Conservation (phyloP, 2,329 filamentous ascomycete species). For the Gaeumannomyces sp. region DNA sequence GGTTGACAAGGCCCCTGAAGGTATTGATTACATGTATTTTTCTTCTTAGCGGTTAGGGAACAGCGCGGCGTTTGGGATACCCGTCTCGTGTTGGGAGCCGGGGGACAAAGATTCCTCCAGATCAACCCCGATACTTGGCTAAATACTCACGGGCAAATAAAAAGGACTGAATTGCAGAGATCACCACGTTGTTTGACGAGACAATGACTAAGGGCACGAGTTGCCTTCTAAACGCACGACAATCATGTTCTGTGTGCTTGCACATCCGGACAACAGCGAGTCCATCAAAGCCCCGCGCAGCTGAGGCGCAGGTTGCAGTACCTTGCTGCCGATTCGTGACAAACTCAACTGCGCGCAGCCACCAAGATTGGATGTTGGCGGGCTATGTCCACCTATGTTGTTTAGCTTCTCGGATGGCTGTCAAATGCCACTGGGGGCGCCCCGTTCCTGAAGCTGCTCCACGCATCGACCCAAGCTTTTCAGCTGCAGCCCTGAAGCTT, state of each 20-base stretch:
- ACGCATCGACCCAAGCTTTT: neutral
- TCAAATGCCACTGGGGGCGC: too few species aligned
- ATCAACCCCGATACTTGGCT: neutral
- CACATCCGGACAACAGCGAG: neutral
- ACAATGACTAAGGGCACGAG: neutral
- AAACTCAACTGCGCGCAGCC: neutral
- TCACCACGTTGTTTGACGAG: too few species aligned
- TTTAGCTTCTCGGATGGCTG: too few species aligned
- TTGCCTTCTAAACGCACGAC: neutral
- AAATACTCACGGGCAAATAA: neutral
- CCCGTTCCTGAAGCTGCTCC: too few species aligned
- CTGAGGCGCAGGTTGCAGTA: neutral
- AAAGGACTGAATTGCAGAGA: neutral
- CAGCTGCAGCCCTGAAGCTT: neutral
- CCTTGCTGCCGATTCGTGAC: neutral
- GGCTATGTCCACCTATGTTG: too few species aligned
- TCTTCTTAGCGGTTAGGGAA: neutral
- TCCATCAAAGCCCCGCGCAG: too few species aligned
- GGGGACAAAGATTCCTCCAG: too few species aligned
- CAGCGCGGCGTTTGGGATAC: conserved; percentile 9
- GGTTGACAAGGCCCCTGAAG: neutral
- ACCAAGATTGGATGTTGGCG: neutral
- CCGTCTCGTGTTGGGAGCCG: neutral
- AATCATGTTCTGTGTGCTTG: neutral
- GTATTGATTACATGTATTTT: neutral